Percentiles rank a stretch among this genome's conserved stretches.
phyloP scores from a whole-genome alignment of 2,329 filamentous ascomycete genomes.

The Didymellaceae sp. region DNA sequence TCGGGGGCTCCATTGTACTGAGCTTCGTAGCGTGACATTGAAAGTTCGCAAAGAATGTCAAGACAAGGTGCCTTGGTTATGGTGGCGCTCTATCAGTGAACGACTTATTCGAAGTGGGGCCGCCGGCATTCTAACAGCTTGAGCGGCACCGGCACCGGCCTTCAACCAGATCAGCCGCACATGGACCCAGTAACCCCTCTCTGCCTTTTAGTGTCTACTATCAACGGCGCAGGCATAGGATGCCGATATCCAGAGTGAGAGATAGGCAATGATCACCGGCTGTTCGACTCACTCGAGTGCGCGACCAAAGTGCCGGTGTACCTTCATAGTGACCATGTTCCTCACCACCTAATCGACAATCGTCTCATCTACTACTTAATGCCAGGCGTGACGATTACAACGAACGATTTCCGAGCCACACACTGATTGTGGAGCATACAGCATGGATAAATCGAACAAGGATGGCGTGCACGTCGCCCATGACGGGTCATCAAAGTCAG shows the following conservation, averaged over 20 bases:
- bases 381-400: too few species aligned
- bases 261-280: neutral
- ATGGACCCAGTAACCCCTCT: neutral
- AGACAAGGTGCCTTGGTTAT: neutral
- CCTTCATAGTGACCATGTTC: neutral
- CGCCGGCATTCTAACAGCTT: neutral
- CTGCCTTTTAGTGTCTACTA: neutral
- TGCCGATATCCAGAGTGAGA: neutral
- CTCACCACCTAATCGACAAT: too few species aligned
- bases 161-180: neutral
- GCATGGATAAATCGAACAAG: neutral
- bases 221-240: neutral
- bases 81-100: neutral
- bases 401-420: too few species aligned
- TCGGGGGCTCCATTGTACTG: neutral
- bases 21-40: too few species aligned
- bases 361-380: too few species aligned
- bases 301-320: neutral
- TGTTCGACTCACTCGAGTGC: neutral
- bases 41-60: neutral
- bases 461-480: neutral
- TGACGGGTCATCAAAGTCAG: neutral
- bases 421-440: too few species aligned
- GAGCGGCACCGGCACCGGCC: neutral
- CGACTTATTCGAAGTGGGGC: neutral